Percentiles rank a stretch among this genome's conserved stretches.
Conservation (phyloP, 768 basidiomycete species). For the Auriscalpium microsporum region DNA sequence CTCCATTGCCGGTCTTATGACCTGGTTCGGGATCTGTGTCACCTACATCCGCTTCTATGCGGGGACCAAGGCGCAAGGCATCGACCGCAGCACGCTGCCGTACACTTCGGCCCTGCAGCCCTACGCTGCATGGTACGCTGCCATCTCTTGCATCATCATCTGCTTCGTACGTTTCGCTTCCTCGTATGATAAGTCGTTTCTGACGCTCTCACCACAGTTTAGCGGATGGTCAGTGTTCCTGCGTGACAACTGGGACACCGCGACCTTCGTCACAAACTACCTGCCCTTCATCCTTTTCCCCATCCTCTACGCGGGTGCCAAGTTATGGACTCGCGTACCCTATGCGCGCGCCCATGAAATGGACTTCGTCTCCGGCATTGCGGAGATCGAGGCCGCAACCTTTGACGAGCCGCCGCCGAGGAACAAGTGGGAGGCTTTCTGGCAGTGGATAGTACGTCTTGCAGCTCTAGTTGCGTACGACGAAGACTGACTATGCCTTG, state of each 20-base stretch:
- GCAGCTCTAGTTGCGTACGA: not conserved
- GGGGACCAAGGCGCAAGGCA: constrained; percentile 77
- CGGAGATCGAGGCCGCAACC: constrained; percentile 23
- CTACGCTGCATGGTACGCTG: constrained; percentile 55
- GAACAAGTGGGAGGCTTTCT: constrained; percentile 61
- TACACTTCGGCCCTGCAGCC: constrained; percentile 63
- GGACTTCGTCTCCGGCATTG: constrained; percentile 70
- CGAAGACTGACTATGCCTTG: too few relatives aligned
- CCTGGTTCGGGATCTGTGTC: constrained; percentile 41
- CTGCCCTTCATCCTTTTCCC: constrained; percentile 65
- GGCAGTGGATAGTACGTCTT: constrained; percentile 67
- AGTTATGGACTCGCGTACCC: constrained; percentile 42
- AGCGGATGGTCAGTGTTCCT: constrained; percentile 47
- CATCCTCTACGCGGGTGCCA: constrained; percentile 55
- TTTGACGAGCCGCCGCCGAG: constrained; percentile 65
- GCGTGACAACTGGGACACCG: constrained; percentile 41
- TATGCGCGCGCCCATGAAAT: constrained; percentile 53
- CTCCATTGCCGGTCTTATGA: constrained; percentile 38
- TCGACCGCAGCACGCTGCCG: constrained; percentile 62
- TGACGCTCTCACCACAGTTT: constrained; percentile 27
- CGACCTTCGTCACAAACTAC: constrained; percentile 80
- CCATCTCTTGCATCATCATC: constrained; percentile 33
- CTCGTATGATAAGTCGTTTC: constrained; percentile 17
- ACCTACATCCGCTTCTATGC: constrained; percentile 65
- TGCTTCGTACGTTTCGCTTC: constrained; percentile 46